Evolutionary conservation across 2,329 filamentous ascomycete genomes (phyloP).

Genomic region (Scorias spongiosa): DNA sequence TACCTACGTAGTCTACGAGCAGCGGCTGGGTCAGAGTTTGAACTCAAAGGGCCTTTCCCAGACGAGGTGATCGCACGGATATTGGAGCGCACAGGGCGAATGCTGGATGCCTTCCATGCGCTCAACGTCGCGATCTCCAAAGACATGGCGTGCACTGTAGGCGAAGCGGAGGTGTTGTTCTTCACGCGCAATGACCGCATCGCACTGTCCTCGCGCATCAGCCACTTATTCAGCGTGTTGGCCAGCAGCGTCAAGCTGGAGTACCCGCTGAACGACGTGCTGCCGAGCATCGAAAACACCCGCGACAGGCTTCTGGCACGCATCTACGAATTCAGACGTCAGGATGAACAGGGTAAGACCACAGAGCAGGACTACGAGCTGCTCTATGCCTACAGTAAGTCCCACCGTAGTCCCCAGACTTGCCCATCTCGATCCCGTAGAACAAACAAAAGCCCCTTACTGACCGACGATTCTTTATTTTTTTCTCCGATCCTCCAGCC

Average conservation of each 20-base stretch:
- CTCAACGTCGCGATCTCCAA: slow-evolving; percentile 89
- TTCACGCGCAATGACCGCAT: slow-evolving; percentile 67
- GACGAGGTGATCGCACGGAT: slow-evolving; percentile 57
- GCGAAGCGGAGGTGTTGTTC: slow-evolving; percentile 65
- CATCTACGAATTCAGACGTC: slow-evolving; percentile 73
- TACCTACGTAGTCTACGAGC: slow-evolving; percentile 59
- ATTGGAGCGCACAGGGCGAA: slow-evolving; percentile 62
- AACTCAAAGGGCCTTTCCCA: slow-evolving; percentile 76
- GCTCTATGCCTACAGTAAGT: slow-evolving; percentile 72
- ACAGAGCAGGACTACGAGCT: slow-evolving; percentile 77
- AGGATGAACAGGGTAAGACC: slow-evolving; percentile 36
- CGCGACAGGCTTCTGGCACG: slow-evolving; percentile 74
- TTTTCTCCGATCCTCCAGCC: slow-evolving; percentile 23
- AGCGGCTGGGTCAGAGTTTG: slow-evolving; percentile 71
- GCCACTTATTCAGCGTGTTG: slow-evolving; percentile 72
- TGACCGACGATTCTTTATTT: too few species aligned
- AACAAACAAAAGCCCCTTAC: background rate
- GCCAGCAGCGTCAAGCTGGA: slow-evolving; percentile 89
- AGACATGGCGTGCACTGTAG: slow-evolving; percentile 57
- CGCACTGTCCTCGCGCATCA: slow-evolving; percentile 74
- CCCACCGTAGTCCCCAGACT: background rate
- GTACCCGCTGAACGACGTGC: slow-evolving; percentile 77
- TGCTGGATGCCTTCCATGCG: slow-evolving; percentile 87
- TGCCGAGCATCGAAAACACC: slow-evolving; percentile 67
- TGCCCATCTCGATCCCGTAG: background rate